Base-by-base conservation (phyloP, 495 filamentous ascomycete species). In the Talaromyces wortmannii region DNA sequence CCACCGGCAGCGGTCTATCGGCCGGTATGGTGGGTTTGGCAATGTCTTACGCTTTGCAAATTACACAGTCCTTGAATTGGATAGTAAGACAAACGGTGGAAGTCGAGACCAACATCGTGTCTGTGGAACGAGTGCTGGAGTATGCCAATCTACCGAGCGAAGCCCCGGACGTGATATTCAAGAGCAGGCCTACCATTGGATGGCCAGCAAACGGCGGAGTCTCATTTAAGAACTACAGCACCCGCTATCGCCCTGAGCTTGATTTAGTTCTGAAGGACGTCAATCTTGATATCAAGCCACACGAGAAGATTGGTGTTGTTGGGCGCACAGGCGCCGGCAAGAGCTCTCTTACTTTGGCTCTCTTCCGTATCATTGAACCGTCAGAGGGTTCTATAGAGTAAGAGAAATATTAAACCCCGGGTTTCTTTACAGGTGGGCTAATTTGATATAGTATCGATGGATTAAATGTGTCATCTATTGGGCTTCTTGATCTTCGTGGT, bases 101-200 rank as follows among this genome's bases (percentile, higher is more conserved):
- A 71, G 95, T 97, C 31, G 95, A 99, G 77, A 97, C 94, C 40
- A 99, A 99, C 71, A 97, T 97, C 58, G 92, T 99, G 55, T 96
- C 95, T 10, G 95, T 99, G 52, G 95, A 99, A 80, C 87, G 95
- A 57, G 90, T 97, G 44, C 85, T 97, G 55, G 95, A 99, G 72
- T 99, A 99, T 69, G 89, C 94, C 54, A 82, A 82, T 58, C 82
- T 97, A 58, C 94, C 94, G 31, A 94, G 89, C 69, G 95, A 99
- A 73, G 94, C 95, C 48, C 90, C 91, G 18, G 95, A 99, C 61
- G 87, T 97, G 56, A 88, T 99, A 56, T 88, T 88, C 57, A 86
- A 90, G 67, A 83, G 88, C 60, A 81, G 92, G 50, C 92, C 95
- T 54, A 83, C 89, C 18, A 87, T 89, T 59, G 87, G 89, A 67